phyloP scores from a whole-genome alignment of 2,329 filamentous ascomycete genomes.

The Cordyceps tenuipes region DNA sequence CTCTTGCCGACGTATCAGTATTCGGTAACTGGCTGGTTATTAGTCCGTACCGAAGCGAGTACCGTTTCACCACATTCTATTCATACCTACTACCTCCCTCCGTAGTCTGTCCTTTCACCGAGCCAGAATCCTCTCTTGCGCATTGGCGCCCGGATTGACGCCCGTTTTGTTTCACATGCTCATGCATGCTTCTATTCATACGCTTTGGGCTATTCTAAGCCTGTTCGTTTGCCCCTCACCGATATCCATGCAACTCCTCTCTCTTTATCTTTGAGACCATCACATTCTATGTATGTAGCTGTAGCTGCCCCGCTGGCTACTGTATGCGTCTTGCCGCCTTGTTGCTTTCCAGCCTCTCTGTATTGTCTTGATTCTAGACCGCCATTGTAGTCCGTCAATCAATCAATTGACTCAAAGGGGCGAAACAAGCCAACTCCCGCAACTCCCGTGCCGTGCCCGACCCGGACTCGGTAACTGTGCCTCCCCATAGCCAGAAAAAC shows the following conservation, averaged over 20 bases:
- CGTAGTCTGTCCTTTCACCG: neutral
- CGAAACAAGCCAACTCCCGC: neutral
- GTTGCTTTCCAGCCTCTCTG: neutral
- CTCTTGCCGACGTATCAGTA: neutral
- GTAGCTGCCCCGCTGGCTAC: neutral
- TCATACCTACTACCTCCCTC: neutral
- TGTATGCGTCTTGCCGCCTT: neutral
- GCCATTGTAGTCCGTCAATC: neutral
- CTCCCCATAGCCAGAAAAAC: neutral
- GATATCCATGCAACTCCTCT: neutral
- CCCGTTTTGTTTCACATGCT: slow-evolving; percentile 9
- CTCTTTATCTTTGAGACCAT: neutral
- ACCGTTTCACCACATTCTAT: too few relatives aligned
- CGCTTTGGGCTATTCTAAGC: neutral
- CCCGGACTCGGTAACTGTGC: neutral
- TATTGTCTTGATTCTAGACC: neutral
- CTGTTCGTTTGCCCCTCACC: neutral
- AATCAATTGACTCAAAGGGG: neutral
- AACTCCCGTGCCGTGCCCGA: too few relatives aligned
- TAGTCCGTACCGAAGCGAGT: neutral
- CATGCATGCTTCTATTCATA: slow-evolving; percentile 2
- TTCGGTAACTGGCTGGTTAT: neutral
- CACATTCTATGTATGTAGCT: neutral
- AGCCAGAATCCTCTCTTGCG: neutral
- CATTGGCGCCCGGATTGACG: slow-evolving; percentile 5